Percentiles rank a stretch among this genome's conserved stretches.
Evolutionary conservation across 1,284 basidiomycete species (phyloP).

Genomic region (Boletus holoroseus): DNA sequence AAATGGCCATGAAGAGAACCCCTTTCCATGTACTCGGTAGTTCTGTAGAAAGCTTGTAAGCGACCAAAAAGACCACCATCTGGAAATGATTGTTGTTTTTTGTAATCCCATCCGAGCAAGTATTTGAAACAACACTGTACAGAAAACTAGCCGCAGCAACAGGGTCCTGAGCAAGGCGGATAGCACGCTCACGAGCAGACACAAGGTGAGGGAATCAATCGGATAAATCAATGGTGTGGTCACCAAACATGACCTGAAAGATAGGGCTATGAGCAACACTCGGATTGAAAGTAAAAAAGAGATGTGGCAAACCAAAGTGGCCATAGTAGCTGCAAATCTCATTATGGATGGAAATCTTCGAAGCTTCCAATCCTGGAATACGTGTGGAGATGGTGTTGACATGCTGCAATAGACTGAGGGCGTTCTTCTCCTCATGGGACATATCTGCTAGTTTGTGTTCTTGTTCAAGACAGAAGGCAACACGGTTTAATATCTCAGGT

Average conservation of each 20-base stretch:
- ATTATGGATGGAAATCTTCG: constrained; percentile 10
- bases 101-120: not conserved
- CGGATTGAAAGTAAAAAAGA: constrained; percentile 17
- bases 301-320: constrained; percentile 8
- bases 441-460: not conserved
- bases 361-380: constrained; percentile 11
- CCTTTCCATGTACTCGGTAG: not conserved
- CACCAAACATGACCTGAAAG: constrained; percentile 17
- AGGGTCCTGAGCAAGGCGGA: constrained; percentile 4
- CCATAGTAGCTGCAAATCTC: constrained; percentile 12
- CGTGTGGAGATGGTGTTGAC: constrained; percentile 10
- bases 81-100: not conserved
- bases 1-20: not conserved
- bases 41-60: not conserved
- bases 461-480: not conserved
- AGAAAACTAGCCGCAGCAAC: constrained; percentile 8
- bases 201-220: constrained; percentile 3
- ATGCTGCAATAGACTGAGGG: not conserved
- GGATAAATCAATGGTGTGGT: constrained; percentile 1
- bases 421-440: not conserved
- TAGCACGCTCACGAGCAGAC: not conserved
- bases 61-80: not conserved
- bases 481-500: not conserved
- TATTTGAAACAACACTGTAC: constrained; percentile 3
- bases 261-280: constrained; percentile 11